Evolutionary conservation across 768 basidiomycete species (phyloP).

Genomic region (Leccinum broughii): DNA sequence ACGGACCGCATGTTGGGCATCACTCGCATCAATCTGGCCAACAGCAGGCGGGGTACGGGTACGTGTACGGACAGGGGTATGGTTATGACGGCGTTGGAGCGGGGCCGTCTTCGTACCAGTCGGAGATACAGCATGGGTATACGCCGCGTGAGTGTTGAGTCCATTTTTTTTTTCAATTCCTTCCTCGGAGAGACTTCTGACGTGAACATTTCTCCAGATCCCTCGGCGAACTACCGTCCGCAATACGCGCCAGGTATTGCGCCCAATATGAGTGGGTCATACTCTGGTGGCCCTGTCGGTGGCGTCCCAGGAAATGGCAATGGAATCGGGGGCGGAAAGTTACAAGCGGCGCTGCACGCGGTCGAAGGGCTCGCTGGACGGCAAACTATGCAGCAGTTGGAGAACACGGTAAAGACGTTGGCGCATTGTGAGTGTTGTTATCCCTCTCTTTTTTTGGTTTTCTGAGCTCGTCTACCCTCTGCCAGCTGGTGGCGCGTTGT

Average conservation of each 20-base stretch:
- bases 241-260: neutral
- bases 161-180: neutral
- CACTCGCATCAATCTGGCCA: neutral
- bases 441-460: neutral
- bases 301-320: neutral
- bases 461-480: neutral
- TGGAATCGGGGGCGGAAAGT: slow-evolving; percentile 1
- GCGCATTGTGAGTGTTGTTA: slow-evolving; percentile 49
- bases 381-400: slow-evolving; percentile 49
- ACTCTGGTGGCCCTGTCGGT: neutral
- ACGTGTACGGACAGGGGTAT: neutral
- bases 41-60: slow-evolving; percentile 1
- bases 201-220: neutral
- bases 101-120: neutral
- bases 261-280: neutral
- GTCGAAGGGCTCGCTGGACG: slow-evolving; percentile 59
- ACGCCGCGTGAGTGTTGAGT: slow-evolving; percentile 37
- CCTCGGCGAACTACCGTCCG: slow-evolving; percentile 10
- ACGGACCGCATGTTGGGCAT: neutral
- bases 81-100: neutral
- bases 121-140: slow-evolving; percentile 12
- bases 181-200: neutral
- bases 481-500: slow-evolving; percentile 1
- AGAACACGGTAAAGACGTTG: slow-evolving; percentile 45
- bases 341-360: slow-evolving; percentile 43